Conservation (phyloP, 2,329 filamentous ascomycete genomes). For the Xylariaceae sp. region DNA sequence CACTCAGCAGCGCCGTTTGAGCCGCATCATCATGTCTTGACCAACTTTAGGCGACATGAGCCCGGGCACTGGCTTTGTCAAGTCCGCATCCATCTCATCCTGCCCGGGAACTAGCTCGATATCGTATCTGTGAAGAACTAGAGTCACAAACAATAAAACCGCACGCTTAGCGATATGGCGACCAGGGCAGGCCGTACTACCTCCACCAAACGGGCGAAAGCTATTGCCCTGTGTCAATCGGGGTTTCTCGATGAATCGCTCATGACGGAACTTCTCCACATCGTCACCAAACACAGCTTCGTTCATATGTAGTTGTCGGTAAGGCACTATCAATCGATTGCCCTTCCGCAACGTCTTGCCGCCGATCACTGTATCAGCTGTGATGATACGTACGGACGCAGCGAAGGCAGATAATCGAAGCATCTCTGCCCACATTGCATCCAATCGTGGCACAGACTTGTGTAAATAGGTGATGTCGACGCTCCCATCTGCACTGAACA, state of each 20-base stretch:
- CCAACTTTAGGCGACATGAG: not conserved
- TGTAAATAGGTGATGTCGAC: not conserved
- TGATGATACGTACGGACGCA: not conserved
- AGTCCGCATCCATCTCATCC: not conserved
- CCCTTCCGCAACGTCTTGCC: not conserved
- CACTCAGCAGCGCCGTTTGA: too few species aligned
- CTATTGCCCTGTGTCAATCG: not conserved
- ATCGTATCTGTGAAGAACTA: constrained; percentile 3
- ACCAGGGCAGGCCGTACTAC: not conserved
- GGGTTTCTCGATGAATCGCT: not conserved
- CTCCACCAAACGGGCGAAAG: not conserved
- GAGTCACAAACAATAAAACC: not conserved
- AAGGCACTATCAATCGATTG: not conserved
- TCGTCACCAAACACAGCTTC: not conserved
- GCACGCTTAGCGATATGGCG: not conserved
- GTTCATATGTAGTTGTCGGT: not conserved
- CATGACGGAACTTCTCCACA: not conserved
- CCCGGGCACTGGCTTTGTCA: not conserved
- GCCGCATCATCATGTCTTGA: not conserved
- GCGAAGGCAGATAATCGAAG: not conserved
- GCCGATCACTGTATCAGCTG: not conserved
- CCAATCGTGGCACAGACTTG: not conserved
- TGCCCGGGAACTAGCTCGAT: not conserved
- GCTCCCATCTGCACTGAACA: not conserved
- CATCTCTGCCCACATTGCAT: not conserved